Evolutionary conservation across 2,329 filamentous ascomycete genomes (phyloP).

Genomic region (Fusarium aywerte): DNA sequence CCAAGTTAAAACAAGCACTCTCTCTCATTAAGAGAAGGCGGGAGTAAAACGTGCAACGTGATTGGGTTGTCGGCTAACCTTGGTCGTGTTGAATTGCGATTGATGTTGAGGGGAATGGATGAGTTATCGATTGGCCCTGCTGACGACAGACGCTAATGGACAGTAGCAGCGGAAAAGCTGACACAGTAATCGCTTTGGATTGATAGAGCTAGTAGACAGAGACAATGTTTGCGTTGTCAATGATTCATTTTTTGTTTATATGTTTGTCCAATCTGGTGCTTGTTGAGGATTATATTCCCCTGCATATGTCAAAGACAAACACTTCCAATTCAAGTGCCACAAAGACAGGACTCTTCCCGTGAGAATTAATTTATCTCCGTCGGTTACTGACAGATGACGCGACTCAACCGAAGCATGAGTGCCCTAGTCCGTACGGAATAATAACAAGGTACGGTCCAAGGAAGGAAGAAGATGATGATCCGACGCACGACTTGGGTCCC

Average conservation of each 20-base stretch:
- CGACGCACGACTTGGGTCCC: conserved; percentile 23
- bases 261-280: neutral
- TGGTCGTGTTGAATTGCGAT: conserved; percentile 16
- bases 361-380: neutral
- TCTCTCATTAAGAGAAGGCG: conserved; percentile 7
- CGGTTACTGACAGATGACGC: conserved; percentile 13
- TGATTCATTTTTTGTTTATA: conserved; percentile 1
- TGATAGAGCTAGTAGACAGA: conserved; percentile 6
- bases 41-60: conserved; percentile 3
- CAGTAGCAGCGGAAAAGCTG: conserved; percentile 12
- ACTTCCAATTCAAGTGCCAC: neutral
- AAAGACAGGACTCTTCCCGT: conserved; percentile 1
- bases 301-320: conserved; percentile 1
- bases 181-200: conserved; percentile 21
- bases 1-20: conserved; percentile 41
- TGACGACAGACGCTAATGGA: conserved; percentile 34
- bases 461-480: conserved; percentile 26
- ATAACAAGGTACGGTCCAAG: conserved; percentile 5
- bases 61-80: conserved; percentile 24
- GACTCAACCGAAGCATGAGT: conserved; percentile 8
- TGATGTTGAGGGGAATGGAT: conserved; percentile 3
- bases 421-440: conserved; percentile 5
- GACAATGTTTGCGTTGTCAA: conserved; percentile 8
- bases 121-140: conserved; percentile 20
- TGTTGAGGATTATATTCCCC: neutral